Evolutionary conservation across 331 rosid species (phyloP), one percentile per base, ranked within the genome.

Genomic region (Spiraea crenata): DNA sequence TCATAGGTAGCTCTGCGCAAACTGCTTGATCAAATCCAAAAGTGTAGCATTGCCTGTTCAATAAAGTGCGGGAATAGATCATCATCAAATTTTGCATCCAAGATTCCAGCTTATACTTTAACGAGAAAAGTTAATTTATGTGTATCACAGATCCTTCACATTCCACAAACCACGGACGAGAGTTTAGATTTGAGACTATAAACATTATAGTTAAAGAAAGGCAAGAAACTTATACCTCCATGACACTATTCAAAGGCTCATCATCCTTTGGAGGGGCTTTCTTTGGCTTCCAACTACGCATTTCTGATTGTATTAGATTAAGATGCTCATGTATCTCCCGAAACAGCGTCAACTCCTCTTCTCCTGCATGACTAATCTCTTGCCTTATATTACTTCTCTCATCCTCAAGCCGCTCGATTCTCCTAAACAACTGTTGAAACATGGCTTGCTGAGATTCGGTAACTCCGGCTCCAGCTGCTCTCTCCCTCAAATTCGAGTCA

Each of bases 31-130:
- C 82, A 91, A 41, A 89, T 39, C 99, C 99, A 95, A 72, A 86
- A 91, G 80, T 88, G 77, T 44, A 83, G 83, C 99, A 95, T 85
- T 82, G 98, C 99, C 98, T 95, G 93, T 81, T 68, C 87, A 86
- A 11, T 71, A 14, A 84, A 79, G 47, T 51, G 46, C 2, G 42
- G 15, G 40, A 69, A 55, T 8, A 14, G 1, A 13, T 25, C 54
- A 4, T 57, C 66, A 4, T 57, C 66, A 70, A 31, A 10, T 44
- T 31, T 17, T 6, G 49, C 57, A 34, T 8, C 56, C 71, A 35
- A 48, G 34, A 37, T 70, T 57, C 10, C 74, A 45, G 41, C 54
- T 49, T 15, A 49, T 13, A 49, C 54, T 12, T 12, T 42, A 7
- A 42, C 46, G 5, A 42, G 46, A 6, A 42, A 42, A 42, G 31